Percentiles rank a stretch among this genome's conserved stretches.
phyloP scores from a whole-genome alignment of 805 yeast species.

The Candida nitratophila region DNA sequence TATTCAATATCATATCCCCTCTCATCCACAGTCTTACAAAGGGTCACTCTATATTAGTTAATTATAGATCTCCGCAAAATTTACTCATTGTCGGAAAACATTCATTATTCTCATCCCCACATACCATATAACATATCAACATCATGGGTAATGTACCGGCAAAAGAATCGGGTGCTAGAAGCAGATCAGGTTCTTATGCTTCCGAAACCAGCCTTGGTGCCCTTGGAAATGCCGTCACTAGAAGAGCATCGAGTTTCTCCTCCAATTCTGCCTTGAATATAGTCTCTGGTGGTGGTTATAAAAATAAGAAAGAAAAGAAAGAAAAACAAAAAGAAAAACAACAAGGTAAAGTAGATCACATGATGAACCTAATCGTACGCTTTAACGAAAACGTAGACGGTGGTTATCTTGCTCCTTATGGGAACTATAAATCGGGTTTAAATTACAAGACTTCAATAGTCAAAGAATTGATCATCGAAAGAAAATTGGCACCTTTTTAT shows the following conservation, averaged over 20 bases:
- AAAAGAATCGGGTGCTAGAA: constrained; percentile 26
- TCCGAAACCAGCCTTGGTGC: background rate
- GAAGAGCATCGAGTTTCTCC: background rate
- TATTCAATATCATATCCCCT: too few relatives aligned
- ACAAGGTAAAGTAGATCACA: constrained; percentile 44
- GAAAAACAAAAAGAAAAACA: constrained; percentile 50
- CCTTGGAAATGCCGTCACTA: background rate
- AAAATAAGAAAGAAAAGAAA: constrained; percentile 23
- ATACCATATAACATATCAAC: too few relatives aligned
- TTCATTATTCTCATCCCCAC: too few relatives aligned
- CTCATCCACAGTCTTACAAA: too few relatives aligned
- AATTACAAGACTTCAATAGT: constrained; percentile 74
- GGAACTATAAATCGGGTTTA: constrained; percentile 70
- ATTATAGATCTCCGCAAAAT: too few relatives aligned
- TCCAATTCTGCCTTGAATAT: background rate
- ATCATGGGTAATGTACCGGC: constrained; percentile 43
- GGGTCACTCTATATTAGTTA: too few relatives aligned
- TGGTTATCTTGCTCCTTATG: constrained; percentile 87
- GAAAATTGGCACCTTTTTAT: constrained; percentile 83
- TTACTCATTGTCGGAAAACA: too few relatives aligned
- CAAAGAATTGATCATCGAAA: constrained; percentile 55
- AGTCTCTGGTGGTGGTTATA: constrained; percentile 10
- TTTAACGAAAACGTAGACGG: constrained; percentile 81
- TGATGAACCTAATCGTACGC: constrained; percentile 49
- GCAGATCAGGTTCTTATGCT: constrained; percentile 1